A percentile compares a stretch with the other conserved stretches of the same genome.
Evolutionary conservation across 2,329 filamentous ascomycete genomes (phyloP).

Genomic region (Parastagonospora avenae): DNA sequence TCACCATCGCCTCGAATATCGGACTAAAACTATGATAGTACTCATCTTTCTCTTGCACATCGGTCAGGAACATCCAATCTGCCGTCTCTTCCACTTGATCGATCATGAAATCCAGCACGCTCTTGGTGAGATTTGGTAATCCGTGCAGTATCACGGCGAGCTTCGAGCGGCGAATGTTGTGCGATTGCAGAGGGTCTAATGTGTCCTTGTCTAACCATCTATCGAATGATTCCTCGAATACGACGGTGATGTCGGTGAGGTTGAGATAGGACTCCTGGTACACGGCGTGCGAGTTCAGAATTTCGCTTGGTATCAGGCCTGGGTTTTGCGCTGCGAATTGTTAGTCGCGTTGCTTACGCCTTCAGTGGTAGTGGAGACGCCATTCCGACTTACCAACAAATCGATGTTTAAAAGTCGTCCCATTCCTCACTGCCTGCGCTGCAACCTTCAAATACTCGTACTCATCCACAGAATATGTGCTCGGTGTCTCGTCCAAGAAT

Average conservation of each 20-base stretch:
- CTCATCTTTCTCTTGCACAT: constrained; percentile 25
- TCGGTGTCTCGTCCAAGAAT: constrained; percentile 59
- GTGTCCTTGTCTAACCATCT: constrained; percentile 30
- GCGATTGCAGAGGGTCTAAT: constrained; percentile 25
- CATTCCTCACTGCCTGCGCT: constrained; percentile 22
- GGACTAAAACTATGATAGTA: constrained; percentile 36
- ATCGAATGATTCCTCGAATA: constrained; percentile 40
- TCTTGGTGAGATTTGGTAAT: constrained; percentile 28
- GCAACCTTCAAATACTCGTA: constrained; percentile 32
- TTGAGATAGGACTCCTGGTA: constrained; percentile 34
- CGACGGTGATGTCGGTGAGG: constrained; percentile 37
- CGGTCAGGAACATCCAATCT: constrained; percentile 37
- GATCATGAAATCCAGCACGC: constrained; percentile 32
- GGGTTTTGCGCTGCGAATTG: constrained; percentile 33
- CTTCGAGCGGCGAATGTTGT: constrained; percentile 24
- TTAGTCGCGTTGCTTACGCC: background rate
- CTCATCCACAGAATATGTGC: constrained; percentile 20
- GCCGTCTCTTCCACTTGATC: constrained; percentile 36
- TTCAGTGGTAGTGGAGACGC: background rate
- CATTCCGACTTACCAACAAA: constrained; percentile 26
- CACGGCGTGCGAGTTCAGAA: constrained; percentile 21
- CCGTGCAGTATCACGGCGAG: constrained; percentile 36
- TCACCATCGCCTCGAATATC: constrained; percentile 29
- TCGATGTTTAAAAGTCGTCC: constrained; percentile 25
- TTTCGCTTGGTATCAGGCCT: constrained; percentile 20